Base-by-base conservation (phyloP, 208 protist genomes). In the Leishmania gerbilli region DNA sequence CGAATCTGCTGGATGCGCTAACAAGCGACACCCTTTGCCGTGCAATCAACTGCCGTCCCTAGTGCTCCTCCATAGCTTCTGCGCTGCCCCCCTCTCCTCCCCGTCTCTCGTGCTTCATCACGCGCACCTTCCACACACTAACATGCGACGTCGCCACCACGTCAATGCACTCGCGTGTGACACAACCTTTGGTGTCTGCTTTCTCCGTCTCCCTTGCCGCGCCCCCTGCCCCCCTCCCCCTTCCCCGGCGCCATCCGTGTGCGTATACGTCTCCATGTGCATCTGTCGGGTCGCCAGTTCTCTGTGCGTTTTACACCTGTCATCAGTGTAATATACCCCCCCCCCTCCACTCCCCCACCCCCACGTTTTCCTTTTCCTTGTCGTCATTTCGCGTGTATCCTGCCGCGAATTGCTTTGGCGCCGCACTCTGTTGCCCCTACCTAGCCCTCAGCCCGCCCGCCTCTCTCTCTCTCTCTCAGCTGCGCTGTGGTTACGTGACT, bases 81-180 rank as follows among this genome's bases (percentile, higher is more conserved):
- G 8, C 27, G 62, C 56, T 56, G n/a, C 40, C 42, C 47, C 21
- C 51, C 51, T 58, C 79, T 74, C 58, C 62, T 80, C 64, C 24
- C 21, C 27, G 34, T 77, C 34, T 27, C 37, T 31, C 21, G 24
- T 45, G 55, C 47, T 31, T 17, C 47, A 37, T 21, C 31, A 53
- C 37, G 40, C 42, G 21, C 45, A 21, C 62, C 42, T n/a, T 21
- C 62, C 9, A 37, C 31, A 40, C 62, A 19, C 31, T 68, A 31
- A 68, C 62, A 21, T 40, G 27, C 31, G 62, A 8, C 62, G 40
- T 40, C 31, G 15, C 27, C 31, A 15, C 62, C 13, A 64, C 58
- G 7, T 24, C 62, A 40, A 68, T 21, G 62, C 27, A 68, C 15
- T 68, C 31, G 62, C 4, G 31, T 40, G 62, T 24, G 62, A 5